Percentiles rank a stretch among this genome's conserved stretches.
These are phyloP conservation scores for Phyllosticta citrichinensis DNA, from an alignment of 2,329 filamentous ascomycete species.

Conservation along the genomic window DNA sequence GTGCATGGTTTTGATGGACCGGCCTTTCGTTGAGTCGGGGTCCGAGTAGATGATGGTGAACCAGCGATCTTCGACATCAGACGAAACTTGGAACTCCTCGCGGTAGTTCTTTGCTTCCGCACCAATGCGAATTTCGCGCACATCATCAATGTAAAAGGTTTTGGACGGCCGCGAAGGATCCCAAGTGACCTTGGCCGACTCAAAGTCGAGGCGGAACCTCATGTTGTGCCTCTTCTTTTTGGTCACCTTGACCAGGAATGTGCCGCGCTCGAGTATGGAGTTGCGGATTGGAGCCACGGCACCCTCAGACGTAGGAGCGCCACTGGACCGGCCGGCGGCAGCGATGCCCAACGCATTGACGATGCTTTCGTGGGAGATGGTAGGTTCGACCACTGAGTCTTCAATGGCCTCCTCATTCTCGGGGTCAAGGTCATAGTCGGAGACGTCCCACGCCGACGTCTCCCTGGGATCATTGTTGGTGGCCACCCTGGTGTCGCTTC, in stretches of 20 bases:
- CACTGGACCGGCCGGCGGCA: conserved; percentile 13
- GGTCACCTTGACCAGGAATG: conserved; percentile 69
- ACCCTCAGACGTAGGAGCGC: conserved; percentile 27
- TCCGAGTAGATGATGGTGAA: conserved; percentile 85
- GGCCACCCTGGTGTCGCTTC: conserved; percentile 81
- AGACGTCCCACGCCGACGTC: conserved; percentile 34
- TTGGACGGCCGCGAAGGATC: conserved; percentile 69
- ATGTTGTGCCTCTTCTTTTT: conserved; percentile 75
- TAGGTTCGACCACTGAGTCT: conserved; percentile 30
- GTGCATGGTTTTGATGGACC: conserved; percentile 68
- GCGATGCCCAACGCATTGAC: conserved; percentile 33
- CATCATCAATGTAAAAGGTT: conserved; percentile 87
- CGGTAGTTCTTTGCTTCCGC: conserved; percentile 81
- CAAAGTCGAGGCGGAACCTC: conserved; percentile 67
- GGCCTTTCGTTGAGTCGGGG: conserved; percentile 64
- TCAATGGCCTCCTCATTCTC: conserved; percentile 41
- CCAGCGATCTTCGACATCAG: conserved; percentile 61
- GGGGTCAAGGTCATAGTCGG: conserved; percentile 44
- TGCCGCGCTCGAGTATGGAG: conserved; percentile 66
- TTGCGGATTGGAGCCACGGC: conserved; percentile 64
- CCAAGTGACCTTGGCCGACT: conserved; percentile 82
- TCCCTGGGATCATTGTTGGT: conserved; percentile 33
- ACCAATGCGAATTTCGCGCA: conserved; percentile 78
- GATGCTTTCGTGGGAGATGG: conserved; percentile 20
- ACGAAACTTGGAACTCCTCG: conserved; percentile 65